These are phyloP conservation scores for Aspergillus udagawae DNA, from an alignment of 2,329 filamentous ascomycete genomes.

Conservation along the genomic window DNA sequence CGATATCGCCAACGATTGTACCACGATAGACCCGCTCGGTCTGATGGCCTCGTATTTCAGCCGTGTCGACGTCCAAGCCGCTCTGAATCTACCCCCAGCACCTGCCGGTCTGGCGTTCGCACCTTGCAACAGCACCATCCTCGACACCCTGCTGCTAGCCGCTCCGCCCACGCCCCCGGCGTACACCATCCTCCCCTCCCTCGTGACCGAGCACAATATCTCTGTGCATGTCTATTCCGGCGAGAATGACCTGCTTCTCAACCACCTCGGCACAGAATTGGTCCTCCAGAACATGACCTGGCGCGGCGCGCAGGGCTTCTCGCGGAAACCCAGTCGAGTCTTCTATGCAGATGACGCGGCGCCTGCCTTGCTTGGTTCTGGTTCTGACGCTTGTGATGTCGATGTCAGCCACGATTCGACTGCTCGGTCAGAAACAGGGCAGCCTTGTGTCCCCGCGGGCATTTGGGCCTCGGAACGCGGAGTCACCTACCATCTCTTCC, in stretches of 20 bases:
- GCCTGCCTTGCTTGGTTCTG: not conserved
- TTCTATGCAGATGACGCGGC: slow-evolving; percentile 27
- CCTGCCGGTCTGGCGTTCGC: slow-evolving; percentile 13
- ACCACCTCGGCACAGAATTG: slow-evolving; percentile 34
- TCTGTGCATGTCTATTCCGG: slow-evolving; percentile 36
- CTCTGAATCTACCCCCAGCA: slow-evolving; percentile 24
- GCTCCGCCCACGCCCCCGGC: slow-evolving; percentile 24
- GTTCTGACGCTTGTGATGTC: not conserved
- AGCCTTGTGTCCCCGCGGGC: slow-evolving; percentile 17
- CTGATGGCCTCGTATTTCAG: slow-evolving; percentile 30
- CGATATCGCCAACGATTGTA: slow-evolving; percentile 32
- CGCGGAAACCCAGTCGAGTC: slow-evolving; percentile 16
- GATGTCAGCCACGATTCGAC: not conserved
- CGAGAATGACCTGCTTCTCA: slow-evolving; percentile 37
- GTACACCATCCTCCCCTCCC: slow-evolving; percentile 29
- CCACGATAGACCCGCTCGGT: slow-evolving; percentile 18
- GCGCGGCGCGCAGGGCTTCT: slow-evolving; percentile 34
- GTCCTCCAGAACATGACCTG: slow-evolving; percentile 41
- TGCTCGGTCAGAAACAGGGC: not conserved
- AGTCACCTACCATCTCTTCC: slow-evolving; percentile 35
- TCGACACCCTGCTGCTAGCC: slow-evolving; percentile 20
- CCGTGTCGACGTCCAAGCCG: slow-evolving; percentile 29
- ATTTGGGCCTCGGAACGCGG: slow-evolving; percentile 32
- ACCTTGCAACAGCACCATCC: slow-evolving; percentile 30
- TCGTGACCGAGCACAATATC: slow-evolving; percentile 29